Conservation (phyloP, 371 early-diverging fungal species). For the Mortierella sp. region DNA sequence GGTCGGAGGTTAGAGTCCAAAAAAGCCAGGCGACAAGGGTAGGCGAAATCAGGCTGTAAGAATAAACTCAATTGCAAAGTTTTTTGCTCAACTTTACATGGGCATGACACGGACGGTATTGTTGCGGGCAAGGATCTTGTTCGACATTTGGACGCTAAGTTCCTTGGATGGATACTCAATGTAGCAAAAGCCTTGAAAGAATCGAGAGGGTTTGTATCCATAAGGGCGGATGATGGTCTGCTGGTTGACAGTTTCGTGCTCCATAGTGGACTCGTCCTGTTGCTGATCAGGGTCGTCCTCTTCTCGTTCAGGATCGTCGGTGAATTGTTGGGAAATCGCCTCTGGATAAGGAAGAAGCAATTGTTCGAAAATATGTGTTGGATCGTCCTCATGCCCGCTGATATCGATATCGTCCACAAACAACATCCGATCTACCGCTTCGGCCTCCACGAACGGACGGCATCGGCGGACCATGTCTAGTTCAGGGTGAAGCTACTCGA, state of each 20-base stretch:
- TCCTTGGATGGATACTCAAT: constrained; percentile 39
- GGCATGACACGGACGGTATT: constrained; percentile 52
- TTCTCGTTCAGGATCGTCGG: background rate
- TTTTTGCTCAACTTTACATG: constrained; percentile 22
- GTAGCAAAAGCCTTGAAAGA: constrained; percentile 52
- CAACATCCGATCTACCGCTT: constrained; percentile 42
- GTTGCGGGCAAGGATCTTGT: constrained; percentile 43
- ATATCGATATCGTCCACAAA: constrained; percentile 51
- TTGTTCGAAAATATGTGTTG: constrained; percentile 27
- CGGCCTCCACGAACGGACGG: constrained; percentile 26
- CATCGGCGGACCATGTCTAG: constrained; percentile 27
- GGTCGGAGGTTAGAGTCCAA: background rate
- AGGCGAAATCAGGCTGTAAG: too few relatives aligned
- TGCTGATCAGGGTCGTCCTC: background rate
- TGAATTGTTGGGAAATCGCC: background rate
- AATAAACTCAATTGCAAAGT: background rate
- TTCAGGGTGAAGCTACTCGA: constrained; percentile 38
- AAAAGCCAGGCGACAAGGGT: too few relatives aligned
- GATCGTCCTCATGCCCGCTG: constrained; percentile 33
- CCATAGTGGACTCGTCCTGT: background rate
- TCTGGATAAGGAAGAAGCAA: constrained; percentile 27
- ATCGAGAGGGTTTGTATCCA: constrained; percentile 41
- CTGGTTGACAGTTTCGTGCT: constrained; percentile 21
- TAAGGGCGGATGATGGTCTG: constrained; percentile 42
- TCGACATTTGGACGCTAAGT: constrained; percentile 28